A percentile compares a stretch with the other conserved stretches of the same genome.
These are phyloP conservation scores for Evernia prunastri DNA, from an alignment of 495 filamentous ascomycete species.

Conservation along the genomic window DNA sequence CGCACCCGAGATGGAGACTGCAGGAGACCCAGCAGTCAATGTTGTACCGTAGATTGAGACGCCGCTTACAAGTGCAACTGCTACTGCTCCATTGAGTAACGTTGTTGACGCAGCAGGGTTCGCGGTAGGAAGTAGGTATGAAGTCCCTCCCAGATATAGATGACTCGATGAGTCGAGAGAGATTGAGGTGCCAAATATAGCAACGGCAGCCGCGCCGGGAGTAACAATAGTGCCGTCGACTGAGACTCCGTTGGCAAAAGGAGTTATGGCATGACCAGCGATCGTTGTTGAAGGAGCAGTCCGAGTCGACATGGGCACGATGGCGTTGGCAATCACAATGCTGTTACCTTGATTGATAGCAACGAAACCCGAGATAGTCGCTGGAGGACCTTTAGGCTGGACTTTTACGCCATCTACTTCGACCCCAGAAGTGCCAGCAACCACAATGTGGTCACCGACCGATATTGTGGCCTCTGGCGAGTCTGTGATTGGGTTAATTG, in stretches of 20 bases:
- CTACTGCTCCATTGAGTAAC: neutral
- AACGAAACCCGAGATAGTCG: neutral
- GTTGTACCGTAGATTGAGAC: neutral
- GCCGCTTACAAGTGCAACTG: neutral
- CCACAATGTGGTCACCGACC: neutral
- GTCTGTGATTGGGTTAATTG: too few species aligned
- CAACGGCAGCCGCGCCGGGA: neutral
- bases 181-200: neutral
- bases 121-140: neutral
- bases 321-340: neutral
- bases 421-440: neutral
- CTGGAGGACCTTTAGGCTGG: neutral
- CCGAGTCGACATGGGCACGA: neutral
- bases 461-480: too few species aligned
- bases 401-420: neutral
- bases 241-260: neutral
- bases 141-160: neutral
- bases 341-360: slow-evolving; percentile 1
- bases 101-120: neutral
- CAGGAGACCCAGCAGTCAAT: neutral
- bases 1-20: neutral
- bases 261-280: neutral
- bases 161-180: slow-evolving; percentile 6
- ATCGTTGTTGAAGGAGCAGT: neutral
- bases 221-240: slow-evolving; percentile 1